These are phyloP conservation scores for Tetracentron sinense DNA, from an alignment of 164 flowering plant species.

Conservation along the genomic window DNA sequence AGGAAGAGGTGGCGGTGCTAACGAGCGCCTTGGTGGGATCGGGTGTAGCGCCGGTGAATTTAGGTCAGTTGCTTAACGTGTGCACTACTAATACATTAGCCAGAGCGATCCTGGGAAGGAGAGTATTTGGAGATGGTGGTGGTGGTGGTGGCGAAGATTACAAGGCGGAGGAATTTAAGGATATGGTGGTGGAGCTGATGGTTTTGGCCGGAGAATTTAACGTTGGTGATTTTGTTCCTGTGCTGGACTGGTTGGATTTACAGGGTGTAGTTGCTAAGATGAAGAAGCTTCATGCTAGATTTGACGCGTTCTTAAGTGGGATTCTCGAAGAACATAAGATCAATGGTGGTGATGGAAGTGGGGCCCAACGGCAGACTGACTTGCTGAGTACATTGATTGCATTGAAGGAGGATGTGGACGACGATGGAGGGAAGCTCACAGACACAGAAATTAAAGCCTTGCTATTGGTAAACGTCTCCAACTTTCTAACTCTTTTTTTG, in stretches of 20 bases:
- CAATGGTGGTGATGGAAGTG: conserved; percentile 4
- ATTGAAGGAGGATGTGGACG: conserved; percentile 42
- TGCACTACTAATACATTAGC: conserved; percentile 77
- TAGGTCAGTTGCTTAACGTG: conserved; percentile 55
- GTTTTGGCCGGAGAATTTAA: conserved; percentile 72
- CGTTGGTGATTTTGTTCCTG: conserved; percentile 75
- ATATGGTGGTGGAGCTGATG: conserved; percentile 90
- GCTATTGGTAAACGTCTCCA: conserved; percentile 47
- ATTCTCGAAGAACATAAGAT: conserved; percentile 57
- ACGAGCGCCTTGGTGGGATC: conserved; percentile 32
- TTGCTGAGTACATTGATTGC: conserved; percentile 49
- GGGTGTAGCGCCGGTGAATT: conserved; percentile 23
- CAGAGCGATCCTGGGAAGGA: conserved; percentile 63
- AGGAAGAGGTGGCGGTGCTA: conserved; percentile 60
- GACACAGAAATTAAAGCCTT: conserved; percentile 83
- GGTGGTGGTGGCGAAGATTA: conserved; percentile 36
- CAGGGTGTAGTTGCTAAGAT: conserved; percentile 68
- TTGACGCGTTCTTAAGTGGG: conserved; percentile 48
- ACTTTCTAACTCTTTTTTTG: not conserved
- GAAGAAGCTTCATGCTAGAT: conserved; percentile 72
- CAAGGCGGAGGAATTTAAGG: conserved; percentile 64
- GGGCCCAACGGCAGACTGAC: conserved; percentile 23
- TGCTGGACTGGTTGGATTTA: conserved; percentile 64
- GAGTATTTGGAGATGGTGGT: conserved; percentile 54
- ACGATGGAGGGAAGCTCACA: conserved; percentile 48